These are phyloP conservation scores for Ganoderma resinaceum DNA, from an alignment of 1,284 basidiomycete species.

Conservation along the genomic window DNA sequence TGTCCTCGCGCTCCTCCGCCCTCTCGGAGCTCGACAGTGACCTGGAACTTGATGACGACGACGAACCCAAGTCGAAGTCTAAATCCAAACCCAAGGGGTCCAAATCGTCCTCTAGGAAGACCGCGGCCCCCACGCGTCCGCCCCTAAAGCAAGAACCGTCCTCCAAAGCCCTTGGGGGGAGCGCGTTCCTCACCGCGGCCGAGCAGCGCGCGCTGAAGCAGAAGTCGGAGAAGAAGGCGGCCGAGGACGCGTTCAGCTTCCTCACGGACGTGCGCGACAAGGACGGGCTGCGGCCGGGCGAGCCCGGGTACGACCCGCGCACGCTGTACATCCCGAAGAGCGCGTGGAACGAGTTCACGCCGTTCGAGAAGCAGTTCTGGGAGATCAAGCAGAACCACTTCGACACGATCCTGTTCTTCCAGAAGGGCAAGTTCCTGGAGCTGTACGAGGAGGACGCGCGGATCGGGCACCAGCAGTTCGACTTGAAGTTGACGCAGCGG, in stretches of 20 bases:
- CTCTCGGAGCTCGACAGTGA: conserved; percentile 36
- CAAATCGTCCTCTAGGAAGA: conserved; percentile 37
- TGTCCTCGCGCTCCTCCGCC: conserved; percentile 50
- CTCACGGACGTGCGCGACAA: conserved; percentile 83
- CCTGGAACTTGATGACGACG: conserved; percentile 8
- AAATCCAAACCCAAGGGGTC: conserved; percentile 2
- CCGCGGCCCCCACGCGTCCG: conserved; percentile 38
- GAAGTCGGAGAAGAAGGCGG: conserved; percentile 83
- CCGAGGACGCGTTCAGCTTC: conserved; percentile 87
- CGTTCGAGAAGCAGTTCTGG: conserved; percentile 99
- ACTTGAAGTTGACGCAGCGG: conserved; percentile 88
- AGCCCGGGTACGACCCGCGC: conserved; percentile 93
- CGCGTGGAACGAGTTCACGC: conserved; percentile 89
- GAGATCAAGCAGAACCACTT: conserved; percentile 97
- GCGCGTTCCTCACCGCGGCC: conserved; percentile 82
- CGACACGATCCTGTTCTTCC: conserved; percentile 97
- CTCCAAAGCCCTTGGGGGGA: conserved; percentile 36
- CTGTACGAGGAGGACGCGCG: conserved; percentile 96
- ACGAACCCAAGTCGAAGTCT: conserved; percentile 26
- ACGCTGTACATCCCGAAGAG: conserved; percentile 85
- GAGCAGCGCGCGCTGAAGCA: conserved; percentile 80
- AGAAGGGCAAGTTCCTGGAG: conserved; percentile 83
- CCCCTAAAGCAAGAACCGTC: conserved; percentile 38
- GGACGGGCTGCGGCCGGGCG: conserved; percentile 80
- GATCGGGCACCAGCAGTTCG: conserved; percentile 91